phyloP scores from a whole-genome alignment of 208 protist genomes.

The Leishmania martiniquensis region DNA sequence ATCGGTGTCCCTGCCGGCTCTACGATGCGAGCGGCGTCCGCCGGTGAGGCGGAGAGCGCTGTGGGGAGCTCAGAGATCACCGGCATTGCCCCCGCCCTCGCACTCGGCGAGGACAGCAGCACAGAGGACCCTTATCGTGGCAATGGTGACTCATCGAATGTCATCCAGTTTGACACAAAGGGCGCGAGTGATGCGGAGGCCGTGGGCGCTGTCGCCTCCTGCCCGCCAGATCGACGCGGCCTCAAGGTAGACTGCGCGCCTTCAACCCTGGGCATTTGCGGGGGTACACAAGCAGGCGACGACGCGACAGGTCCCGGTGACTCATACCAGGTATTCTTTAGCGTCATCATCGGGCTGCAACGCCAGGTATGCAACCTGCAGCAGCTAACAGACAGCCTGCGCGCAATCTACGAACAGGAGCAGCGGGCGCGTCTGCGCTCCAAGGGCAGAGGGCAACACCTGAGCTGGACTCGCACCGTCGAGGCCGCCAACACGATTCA shows the following conservation, averaged over 20 bases:
- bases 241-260: not conserved
- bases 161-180: not conserved
- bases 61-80: not conserved
- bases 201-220: not conserved
- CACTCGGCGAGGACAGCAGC: constrained; percentile 1
- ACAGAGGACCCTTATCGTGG: not conserved
- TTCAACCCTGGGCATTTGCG: not conserved
- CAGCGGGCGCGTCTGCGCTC: constrained; percentile 15
- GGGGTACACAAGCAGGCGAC: not conserved
- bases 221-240: not conserved
- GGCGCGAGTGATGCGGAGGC: not conserved
- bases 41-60: not conserved
- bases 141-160: not conserved
- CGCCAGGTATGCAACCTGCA: constrained; percentile 11
- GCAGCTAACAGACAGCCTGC: constrained; percentile 10
- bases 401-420: constrained; percentile 19
- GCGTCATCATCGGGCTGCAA: constrained; percentile 13
- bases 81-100: not conserved
- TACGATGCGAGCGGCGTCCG: not conserved
- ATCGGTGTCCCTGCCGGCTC: not conserved
- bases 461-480: constrained; percentile 34
- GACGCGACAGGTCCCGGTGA: not conserved
- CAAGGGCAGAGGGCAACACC: constrained; percentile 23
- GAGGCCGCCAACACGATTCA: constrained; percentile 35
- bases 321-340: constrained; percentile 19